These are phyloP conservation scores for Phyllosticta citriasiana DNA, from an alignment of 2,329 filamentous ascomycete species.

Conservation along the genomic window DNA sequence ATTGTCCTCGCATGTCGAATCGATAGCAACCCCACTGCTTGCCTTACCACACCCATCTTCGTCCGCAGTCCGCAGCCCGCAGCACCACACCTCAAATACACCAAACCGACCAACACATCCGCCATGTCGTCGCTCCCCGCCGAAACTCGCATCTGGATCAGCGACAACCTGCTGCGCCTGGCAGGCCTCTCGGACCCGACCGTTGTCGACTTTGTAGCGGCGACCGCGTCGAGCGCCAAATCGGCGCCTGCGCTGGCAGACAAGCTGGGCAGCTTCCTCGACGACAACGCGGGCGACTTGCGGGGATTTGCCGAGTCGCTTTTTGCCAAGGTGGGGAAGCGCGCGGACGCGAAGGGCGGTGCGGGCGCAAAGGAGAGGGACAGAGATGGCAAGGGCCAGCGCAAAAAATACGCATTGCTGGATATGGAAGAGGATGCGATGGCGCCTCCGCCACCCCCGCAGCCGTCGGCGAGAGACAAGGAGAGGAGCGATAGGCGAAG, in stretches of 20 bases:
- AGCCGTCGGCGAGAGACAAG: constrained; percentile 4
- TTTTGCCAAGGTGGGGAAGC: constrained; percentile 26
- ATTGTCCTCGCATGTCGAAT: background rate
- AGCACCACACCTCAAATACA: background rate
- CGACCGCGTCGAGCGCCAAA: constrained; percentile 42
- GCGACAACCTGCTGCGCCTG: constrained; percentile 42
- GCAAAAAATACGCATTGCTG: constrained; percentile 43
- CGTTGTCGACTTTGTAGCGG: constrained; percentile 47
- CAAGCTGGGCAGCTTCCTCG: constrained; percentile 43
- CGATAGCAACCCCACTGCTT: background rate
- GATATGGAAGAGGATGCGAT: constrained; percentile 42
- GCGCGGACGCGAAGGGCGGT: constrained; percentile 10
- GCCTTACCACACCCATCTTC: background rate
- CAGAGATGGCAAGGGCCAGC: constrained; percentile 13
- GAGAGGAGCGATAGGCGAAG: constrained; percentile 15
- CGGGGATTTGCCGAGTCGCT: constrained; percentile 39
- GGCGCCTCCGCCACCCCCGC: constrained; percentile 16
- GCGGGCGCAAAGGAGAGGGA: background rate
- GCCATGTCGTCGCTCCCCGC: background rate
- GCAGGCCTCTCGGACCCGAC: constrained; percentile 47
- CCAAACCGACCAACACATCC: background rate
- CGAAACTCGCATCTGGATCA: constrained; percentile 23
- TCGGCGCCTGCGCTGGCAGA: constrained; percentile 38
- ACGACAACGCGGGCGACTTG: constrained; percentile 38
- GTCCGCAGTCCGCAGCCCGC: background rate